Evolutionary conservation across 2,329 filamentous ascomycete genomes (phyloP).

Genomic region (Hypoxylon rubiginosum): DNA sequence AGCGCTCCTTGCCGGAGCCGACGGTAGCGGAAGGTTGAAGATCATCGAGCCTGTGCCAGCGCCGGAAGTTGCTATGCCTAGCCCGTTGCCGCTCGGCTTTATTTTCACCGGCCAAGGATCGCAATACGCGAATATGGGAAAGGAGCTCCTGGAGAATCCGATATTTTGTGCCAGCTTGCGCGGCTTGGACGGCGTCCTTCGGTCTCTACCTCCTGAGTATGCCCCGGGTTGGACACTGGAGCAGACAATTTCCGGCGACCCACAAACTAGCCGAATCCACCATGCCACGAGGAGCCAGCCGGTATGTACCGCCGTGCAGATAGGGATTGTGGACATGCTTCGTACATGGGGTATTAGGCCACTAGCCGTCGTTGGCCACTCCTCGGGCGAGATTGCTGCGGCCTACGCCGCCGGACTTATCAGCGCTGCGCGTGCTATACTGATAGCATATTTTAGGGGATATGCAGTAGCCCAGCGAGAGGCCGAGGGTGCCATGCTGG

Average conservation of each 20-base stretch:
- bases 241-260: no score
- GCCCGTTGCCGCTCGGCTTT: slow-evolving; percentile 27
- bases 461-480: background rate
- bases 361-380: slow-evolving; percentile 45
- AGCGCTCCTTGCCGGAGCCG: no score
- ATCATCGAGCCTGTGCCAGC: no score
- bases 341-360: slow-evolving; percentile 32
- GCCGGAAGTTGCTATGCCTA: no score
- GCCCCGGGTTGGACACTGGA: no score
- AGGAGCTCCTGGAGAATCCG: slow-evolving; percentile 38
- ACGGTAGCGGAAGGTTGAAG: no score
- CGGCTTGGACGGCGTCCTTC: slow-evolving; percentile 22
- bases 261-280: no score
- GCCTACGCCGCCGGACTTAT: slow-evolving; percentile 56
- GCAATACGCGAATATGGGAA: slow-evolving; percentile 51
- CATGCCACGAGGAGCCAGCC: slow-evolving; percentile 35
- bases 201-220: background rate
- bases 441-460: slow-evolving; percentile 43
- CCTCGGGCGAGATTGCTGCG: slow-evolving; percentile 57
- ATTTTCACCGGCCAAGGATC: slow-evolving; percentile 51
- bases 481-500: slow-evolving; percentile 42
- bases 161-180: slow-evolving; percentile 40
- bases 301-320: slow-evolving; percentile 45
- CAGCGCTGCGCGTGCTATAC: slow-evolving; percentile 31
- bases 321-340: slow-evolving; percentile 39